phyloP scores from a whole-genome alignment of 257 asterid species.

The Jacaranda mimosifolia region DNA sequence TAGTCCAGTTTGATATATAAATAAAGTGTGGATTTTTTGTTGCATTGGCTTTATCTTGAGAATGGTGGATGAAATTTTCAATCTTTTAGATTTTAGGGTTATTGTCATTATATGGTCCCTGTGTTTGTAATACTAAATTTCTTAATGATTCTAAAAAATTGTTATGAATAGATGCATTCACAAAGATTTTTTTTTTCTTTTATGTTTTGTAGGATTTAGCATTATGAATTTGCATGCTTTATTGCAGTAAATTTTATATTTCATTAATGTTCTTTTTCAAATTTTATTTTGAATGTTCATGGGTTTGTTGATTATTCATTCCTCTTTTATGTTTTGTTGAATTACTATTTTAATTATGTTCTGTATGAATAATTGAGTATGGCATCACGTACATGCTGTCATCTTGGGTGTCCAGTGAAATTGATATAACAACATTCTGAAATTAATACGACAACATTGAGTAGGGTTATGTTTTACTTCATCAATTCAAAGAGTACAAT shows the following conservation, averaged over 20 bases:
- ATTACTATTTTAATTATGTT: too few species aligned
- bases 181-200: neutral
- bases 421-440: too few species aligned
- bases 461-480: conserved; percentile 3
- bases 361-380: too few species aligned
- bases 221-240: too few species aligned
- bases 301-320: too few species aligned
- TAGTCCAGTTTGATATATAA: neutral
- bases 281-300: too few species aligned
- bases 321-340: too few species aligned
- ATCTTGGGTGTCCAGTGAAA: too few species aligned
- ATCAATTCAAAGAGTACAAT: neutral
- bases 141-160: neutral
- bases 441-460: neutral
- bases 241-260: too few species aligned
- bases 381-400: too few species aligned
- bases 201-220: neutral
- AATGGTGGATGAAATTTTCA: neutral
- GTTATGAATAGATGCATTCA: neutral
- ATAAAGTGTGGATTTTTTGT: neutral
- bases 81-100: conserved; percentile 16
- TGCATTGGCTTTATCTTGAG: conserved; percentile 12
- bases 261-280: neutral
- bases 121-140: neutral
- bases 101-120: neutral